A percentile compares a stretch with the other conserved stretches of the same genome.
phyloP scores from a whole-genome alignment of 2,329 filamentous ascomycete genomes.

The Pyrenophora teres region DNA sequence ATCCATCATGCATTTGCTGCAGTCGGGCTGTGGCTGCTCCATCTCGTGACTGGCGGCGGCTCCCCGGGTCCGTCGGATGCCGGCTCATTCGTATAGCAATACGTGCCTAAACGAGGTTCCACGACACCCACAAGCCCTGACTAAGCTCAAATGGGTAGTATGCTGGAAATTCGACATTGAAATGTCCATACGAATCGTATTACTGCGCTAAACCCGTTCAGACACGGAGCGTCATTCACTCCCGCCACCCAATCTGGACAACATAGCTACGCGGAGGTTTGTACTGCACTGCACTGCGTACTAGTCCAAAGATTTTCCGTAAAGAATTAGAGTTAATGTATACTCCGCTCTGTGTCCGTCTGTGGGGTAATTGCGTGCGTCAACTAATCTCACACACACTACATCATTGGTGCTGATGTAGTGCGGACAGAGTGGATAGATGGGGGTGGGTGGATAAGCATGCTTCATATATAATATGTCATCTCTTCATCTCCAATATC shows the following conservation, averaged over 20 bases:
- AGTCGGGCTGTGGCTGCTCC: neutral
- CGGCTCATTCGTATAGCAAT: neutral
- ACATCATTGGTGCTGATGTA: conserved; percentile 27
- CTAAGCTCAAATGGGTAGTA: neutral
- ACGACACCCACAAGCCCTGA: too few relatives aligned
- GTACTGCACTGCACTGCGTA: conserved; percentile 7
- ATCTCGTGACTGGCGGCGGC: neutral
- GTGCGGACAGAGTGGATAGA: too few relatives aligned
- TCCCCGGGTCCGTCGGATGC: neutral
- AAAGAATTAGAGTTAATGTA: conserved; percentile 7
- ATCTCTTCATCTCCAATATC: neutral
- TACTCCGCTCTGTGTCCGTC: conserved; percentile 14
- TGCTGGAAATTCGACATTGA: neutral
- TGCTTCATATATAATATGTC: conserved; percentile 6
- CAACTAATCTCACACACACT: conserved; percentile 34
- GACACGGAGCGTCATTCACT: conserved; percentile 13
- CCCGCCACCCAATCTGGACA: conserved; percentile 3
- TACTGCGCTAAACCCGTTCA: conserved; percentile 9
- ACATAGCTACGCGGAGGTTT: conserved; percentile 7
- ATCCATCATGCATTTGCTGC: neutral
- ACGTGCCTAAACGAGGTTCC: neutral
- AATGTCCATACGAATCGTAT: neutral
- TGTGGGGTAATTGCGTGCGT: conserved; percentile 23
- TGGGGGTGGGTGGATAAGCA: too few relatives aligned
- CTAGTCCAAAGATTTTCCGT: conserved; percentile 27